A percentile compares a stretch with the other conserved stretches of the same genome.
phyloP scores from a whole-genome alignment of 2,329 filamentous ascomycete species.

The Cladosporium sp. region DNA sequence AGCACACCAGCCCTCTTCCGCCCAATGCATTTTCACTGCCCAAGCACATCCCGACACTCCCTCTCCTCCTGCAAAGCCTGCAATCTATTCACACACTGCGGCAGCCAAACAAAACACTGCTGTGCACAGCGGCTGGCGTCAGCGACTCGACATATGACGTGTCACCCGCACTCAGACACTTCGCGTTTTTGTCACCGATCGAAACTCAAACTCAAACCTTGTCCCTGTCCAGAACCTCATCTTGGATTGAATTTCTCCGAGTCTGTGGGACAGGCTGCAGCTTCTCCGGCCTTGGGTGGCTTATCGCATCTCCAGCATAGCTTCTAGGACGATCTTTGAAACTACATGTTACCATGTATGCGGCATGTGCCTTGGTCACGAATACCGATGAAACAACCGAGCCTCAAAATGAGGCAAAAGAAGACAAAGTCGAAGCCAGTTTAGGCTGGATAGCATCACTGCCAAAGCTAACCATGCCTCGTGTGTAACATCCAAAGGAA shows the following conservation, averaged over 20 bases:
- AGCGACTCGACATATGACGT: background rate
- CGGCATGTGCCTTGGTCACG: no score
- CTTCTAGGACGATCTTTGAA: background rate
- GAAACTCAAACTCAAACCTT: background rate
- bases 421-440: no score
- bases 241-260: background rate
- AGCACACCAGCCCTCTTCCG: background rate
- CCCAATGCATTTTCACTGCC: background rate
- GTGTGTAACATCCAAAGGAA: no score
- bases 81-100: background rate
- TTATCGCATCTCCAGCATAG: background rate
- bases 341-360: no score
- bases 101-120: background rate
- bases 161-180: background rate
- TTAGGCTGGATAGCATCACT: no score
- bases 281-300: background rate
- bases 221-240: background rate
- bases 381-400: no score
- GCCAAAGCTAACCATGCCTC: no score
- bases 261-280: background rate
- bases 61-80: background rate
- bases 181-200: background rate
- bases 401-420: no score
- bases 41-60: background rate
- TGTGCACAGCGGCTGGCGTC: background rate